These are phyloP conservation scores for Spiraea crenata DNA, from an alignment of 331 rosid species.

Conservation along the genomic window DNA sequence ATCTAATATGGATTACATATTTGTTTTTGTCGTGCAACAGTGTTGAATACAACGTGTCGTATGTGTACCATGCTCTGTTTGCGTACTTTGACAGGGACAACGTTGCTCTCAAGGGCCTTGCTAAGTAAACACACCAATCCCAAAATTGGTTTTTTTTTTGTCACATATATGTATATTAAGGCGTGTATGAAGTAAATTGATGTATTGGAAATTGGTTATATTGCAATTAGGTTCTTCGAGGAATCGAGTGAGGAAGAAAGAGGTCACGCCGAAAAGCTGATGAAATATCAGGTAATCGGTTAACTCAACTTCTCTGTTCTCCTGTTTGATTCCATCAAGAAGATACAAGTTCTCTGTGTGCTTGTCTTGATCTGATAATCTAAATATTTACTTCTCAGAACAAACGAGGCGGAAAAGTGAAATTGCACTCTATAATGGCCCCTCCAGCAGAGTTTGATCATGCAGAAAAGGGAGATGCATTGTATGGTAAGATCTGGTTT, in stretches of 20 bases:
- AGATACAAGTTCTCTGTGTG: background rate
- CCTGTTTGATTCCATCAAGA: background rate
- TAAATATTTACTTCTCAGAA: conserved; percentile 38
- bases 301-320: background rate
- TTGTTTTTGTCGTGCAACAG: conserved; percentile 21
- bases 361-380: background rate
- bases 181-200: background rate
- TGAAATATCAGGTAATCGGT: conserved; percentile 35
- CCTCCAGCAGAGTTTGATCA: conserved; percentile 63
- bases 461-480: conserved; percentile 67
- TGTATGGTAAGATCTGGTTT: conserved; percentile 39
- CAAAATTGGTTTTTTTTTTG: background rate
- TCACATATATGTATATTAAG: background rate
- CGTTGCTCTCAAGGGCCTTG: conserved; percentile 51
- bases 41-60: conserved; percentile 60
- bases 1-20: background rate
- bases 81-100: conserved; percentile 63
- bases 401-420: conserved; percentile 64
- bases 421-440: conserved; percentile 40
- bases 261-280: conserved; percentile 72
- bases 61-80: conserved; percentile 58
- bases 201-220: background rate
- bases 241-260: conserved; percentile 83
- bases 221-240: conserved; percentile 53
- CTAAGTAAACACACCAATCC: conserved; percentile 36